Base-by-base conservation (phyloP, 116 monocot species). In the Iris pallida region DNA sequence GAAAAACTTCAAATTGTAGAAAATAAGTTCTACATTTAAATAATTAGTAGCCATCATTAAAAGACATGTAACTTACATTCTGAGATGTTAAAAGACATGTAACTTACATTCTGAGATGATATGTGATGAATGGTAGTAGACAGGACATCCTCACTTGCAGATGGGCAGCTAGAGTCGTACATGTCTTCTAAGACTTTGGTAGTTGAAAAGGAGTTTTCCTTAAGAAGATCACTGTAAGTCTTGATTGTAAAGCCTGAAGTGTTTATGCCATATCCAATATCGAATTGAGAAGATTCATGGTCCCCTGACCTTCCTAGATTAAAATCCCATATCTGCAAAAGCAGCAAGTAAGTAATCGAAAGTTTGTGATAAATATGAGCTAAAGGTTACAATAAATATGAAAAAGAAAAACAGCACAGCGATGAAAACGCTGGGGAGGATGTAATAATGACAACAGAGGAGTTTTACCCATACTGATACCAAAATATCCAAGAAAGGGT, bases 241-340 rank as follows among this genome's bases (percentile, higher is more conserved):
- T 85, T 90, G 45, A 85, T 79, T 67, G 58, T 68, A 69, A 85
- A 90, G 54, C 81, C 79, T 44, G 66, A 75, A 71, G 55, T 82
- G 10, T 78, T 83, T 42, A 48, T 58, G 11, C 71, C 59, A 73
- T 75, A 84, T 66, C 74, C 79, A 65, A 68, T 61, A 63, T 88
- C 83, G 45, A 76, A 57, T 43, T 59, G 66, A 69, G 70, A 71
- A 40, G 77, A 49, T 18, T 80, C 87, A 20, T 77, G 78, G 68
- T 87, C 88, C 64, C 88, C 82, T 7, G 82, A 87, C 71, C 68
- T 84, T 71, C 89, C 93, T 30, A 82, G 64, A 70, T 89, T 83
- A 64, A 94, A 94, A 76, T 90, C 85, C 90, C 90, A 93, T 61
- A 94, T 90, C 90, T 83, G 81, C 47, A 78, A 63, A 13, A 51